These are phyloP conservation scores for Pseudopithomyces maydicus DNA, from an alignment of 2,329 filamentous ascomycete species.

Conservation along the genomic window DNA sequence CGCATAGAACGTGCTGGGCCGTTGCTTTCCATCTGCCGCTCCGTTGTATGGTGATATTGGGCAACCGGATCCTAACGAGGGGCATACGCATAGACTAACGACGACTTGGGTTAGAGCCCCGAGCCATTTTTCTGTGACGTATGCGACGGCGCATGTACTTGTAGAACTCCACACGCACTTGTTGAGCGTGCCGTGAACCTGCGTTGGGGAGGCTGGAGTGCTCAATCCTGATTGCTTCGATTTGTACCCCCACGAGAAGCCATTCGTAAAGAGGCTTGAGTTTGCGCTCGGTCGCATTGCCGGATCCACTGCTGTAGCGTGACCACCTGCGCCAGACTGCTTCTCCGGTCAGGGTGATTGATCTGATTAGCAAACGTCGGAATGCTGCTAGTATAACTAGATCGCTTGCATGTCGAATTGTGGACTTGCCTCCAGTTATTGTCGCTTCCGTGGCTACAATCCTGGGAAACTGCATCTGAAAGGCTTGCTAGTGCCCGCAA, in stretches of 20 bases:
- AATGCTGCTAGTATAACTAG: constrained; percentile 10
- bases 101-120: background rate
- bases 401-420: constrained; percentile 21
- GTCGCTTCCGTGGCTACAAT: constrained; percentile 8
- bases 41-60: background rate
- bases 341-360: constrained; percentile 11
- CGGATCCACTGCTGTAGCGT: background rate
- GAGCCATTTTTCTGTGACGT: constrained; percentile 2
- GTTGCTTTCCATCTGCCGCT: no score
- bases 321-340: background rate
- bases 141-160: background rate
- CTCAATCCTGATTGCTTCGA: background rate
- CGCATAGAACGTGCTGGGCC: background rate
- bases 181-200: background rate
- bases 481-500: constrained; percentile 28
- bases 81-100: background rate
- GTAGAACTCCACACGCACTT: background rate
- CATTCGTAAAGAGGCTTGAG: background rate
- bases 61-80: background rate
- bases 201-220: background rate
- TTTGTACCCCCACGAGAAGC: constrained; percentile 1
- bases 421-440: constrained; percentile 27
- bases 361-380: constrained; percentile 9
- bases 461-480: constrained; percentile 18
- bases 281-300: background rate